Evolutionary conservation across 257 asterid species (phyloP), one percentile per base, ranked within the genome.

Genomic region (Lycium ferocissimum): DNA sequence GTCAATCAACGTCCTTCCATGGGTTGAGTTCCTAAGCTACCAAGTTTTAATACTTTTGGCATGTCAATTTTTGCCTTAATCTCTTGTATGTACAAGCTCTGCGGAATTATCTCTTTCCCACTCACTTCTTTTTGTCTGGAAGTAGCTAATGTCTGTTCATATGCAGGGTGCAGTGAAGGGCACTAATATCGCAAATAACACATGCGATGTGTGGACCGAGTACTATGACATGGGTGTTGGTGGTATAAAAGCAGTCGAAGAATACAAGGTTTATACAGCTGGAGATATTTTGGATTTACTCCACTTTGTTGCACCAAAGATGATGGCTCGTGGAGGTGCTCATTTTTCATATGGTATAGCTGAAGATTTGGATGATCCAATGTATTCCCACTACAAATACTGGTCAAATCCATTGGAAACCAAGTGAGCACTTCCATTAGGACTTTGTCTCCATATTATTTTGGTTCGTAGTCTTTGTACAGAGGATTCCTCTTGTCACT

Each of bases 341-440:
- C 98, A 95, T 87, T 94, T 91, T 81, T 94, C 98, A 7, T 93
- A 95, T 70, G 98, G 98, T 37, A 88, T 95, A 80, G 98, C 98
- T 78, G 96, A 95, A 82, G 67, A 95, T 89, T 92, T 95, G 94
- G 96, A 95, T 18, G 95, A 95, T 84, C 93, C 94, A 51, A 92
- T 93, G 88, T 95, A 93, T 79, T 22, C 18, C 8, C 98, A 94
- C 86, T 94, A 95, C 91, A 95, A 90, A 83, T 92, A 95, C 86
- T 95, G 98, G 98, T 95, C 98, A 57, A 94, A 95, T 90, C 98
- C 98, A 54, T 84, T 95, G 92, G 98, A 95, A 89, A 95, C 98
- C 14, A 94, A 91, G 98, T 95, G 84, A 90, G 94, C 33, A 40
- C 58, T 49, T 72, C n/a, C 45, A 51, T 33, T 76, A 22, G 22